phyloP scores from a whole-genome alignment of 805 yeast species.

The Metschnikowia gruessii region DNA sequence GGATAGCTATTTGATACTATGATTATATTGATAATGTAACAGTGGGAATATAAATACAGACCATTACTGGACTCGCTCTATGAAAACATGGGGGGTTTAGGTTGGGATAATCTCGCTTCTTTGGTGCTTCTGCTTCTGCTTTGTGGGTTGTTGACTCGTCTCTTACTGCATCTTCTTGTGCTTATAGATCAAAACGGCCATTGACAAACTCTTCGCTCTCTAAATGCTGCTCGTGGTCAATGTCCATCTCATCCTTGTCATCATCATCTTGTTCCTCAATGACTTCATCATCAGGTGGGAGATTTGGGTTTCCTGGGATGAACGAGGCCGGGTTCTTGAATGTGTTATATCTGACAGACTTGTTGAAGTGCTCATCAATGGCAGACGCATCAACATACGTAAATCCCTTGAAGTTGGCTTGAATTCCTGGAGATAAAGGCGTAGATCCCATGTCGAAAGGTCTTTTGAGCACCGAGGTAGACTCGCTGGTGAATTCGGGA shows the following conservation, averaged over 20 bases:
- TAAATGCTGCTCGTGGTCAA: slow-evolving; percentile 50
- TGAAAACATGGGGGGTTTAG: slow-evolving; percentile 1
- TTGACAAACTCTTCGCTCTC: slow-evolving; percentile 80
- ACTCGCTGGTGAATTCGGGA: slow-evolving; percentile 93
- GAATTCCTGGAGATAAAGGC: slow-evolving; percentile 91
- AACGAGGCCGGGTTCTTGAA: slow-evolving; percentile 60
- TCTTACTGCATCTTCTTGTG: not conserved
- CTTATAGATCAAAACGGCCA: slow-evolving; percentile 79
- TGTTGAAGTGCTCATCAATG: slow-evolving; percentile 77
- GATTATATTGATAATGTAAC: slow-evolving; percentile 7
- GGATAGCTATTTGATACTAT: not conserved
- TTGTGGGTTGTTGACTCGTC: not conserved
- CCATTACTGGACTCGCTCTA: slow-evolving; percentile 4
- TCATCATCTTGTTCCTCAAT: slow-evolving; percentile 59
- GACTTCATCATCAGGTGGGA: slow-evolving; percentile 82
- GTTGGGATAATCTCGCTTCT: not conserved
- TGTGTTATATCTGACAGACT: slow-evolving; percentile 35
- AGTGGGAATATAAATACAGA: slow-evolving; percentile 10
- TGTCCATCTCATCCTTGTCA: slow-evolving; percentile 50
- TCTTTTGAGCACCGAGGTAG: slow-evolving; percentile 75
- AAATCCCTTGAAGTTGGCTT: slow-evolving; percentile 95
- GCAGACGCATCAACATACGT: slow-evolving; percentile 94
- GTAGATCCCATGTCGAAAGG: slow-evolving; percentile 65
- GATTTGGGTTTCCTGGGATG: slow-evolving; percentile 73
- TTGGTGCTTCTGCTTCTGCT: no score